Evolutionary conservation across 2,329 filamentous ascomycete species (phyloP).

Genomic region (Alternaria novae-zelandiae): DNA sequence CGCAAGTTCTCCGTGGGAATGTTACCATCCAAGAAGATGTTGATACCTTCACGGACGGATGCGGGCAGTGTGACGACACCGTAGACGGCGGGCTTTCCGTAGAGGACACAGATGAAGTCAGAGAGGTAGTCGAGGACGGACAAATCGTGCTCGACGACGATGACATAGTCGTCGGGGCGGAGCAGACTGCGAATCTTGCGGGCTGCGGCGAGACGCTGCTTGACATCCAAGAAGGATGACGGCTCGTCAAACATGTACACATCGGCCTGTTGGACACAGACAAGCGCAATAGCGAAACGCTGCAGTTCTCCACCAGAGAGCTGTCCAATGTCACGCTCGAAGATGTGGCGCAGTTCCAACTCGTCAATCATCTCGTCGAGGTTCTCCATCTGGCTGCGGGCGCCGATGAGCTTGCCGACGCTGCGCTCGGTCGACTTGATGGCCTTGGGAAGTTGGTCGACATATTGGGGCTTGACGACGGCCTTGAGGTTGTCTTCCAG

Average conservation of each 20-base stretch:
- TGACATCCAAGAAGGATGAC: constrained; percentile 98
- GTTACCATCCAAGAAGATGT: constrained; percentile 97
- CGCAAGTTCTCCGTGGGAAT: constrained; percentile 98
- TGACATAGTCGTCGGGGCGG: constrained; percentile 90
- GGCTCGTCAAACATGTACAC: constrained; percentile 99
- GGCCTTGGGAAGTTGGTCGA: constrained; percentile 95
- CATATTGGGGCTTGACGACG: constrained; percentile 98
- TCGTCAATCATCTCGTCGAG: constrained; percentile 80
- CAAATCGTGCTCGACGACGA: constrained; percentile 99
- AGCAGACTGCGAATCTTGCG: constrained; percentile 91
- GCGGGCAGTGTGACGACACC: constrained; percentile 96
- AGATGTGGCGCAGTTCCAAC: constrained; percentile 86
- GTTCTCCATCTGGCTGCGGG: constrained; percentile 78
- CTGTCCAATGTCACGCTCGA: constrained; percentile 86
- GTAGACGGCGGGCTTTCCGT: constrained; percentile 93
- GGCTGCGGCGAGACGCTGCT: constrained; percentile 93
- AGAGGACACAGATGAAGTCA: constrained; percentile 97
- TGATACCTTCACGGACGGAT: constrained; percentile 98
- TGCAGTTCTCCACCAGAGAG: constrained; percentile 98
- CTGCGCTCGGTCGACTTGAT: constrained; percentile 81
- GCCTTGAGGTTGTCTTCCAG: constrained; percentile 97
- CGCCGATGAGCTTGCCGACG: constrained; percentile 79
- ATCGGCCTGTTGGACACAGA: constrained; percentile 94
- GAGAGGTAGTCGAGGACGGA: constrained; percentile 98
- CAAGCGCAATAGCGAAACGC: constrained; percentile 94